These are phyloP conservation scores for Rhizophlyctis rosea DNA, from an alignment of 192 early-diverging fungal species.

Conservation along the genomic window DNA sequence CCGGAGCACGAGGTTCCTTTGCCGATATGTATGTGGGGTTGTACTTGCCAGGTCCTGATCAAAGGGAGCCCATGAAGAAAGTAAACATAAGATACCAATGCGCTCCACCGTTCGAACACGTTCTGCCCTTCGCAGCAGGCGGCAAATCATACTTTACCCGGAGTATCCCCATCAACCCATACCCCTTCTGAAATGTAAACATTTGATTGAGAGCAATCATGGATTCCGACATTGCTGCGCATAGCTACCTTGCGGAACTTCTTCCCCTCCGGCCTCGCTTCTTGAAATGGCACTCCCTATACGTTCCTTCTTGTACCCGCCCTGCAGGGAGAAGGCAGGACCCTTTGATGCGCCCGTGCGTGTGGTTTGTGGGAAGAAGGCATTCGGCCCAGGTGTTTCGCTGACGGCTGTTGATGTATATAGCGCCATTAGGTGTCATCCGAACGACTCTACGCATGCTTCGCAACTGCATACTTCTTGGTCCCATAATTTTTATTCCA, in stretches of 20 bases:
- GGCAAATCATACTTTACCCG: slow-evolving; percentile 38
- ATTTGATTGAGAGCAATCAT: too few relatives aligned
- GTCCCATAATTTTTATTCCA: slow-evolving; percentile 43
- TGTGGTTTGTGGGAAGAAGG: slow-evolving; percentile 56
- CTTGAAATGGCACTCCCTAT: slow-evolving; percentile 16
- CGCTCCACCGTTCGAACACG: neutral
- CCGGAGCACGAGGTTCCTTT: slow-evolving; percentile 52
- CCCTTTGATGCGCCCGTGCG: slow-evolving; percentile 50
- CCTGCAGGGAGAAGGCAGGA: slow-evolving; percentile 53
- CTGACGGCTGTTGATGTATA: slow-evolving; percentile 14
- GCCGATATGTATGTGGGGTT: slow-evolving; percentile 48
- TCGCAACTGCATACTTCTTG: neutral
- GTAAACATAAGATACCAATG: neutral
- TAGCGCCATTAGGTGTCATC: neutral
- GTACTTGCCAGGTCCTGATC: slow-evolving; percentile 55
- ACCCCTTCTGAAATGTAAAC: too few relatives aligned
- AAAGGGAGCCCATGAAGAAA: too few relatives aligned
- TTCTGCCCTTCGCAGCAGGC: neutral
- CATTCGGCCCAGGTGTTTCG: slow-evolving; percentile 51
- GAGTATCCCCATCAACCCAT: slow-evolving; percentile 49
- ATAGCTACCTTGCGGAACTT: too few relatives aligned
- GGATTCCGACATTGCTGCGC: too few relatives aligned
- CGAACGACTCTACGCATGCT: neutral
- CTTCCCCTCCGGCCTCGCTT: too few relatives aligned
- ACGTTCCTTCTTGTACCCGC: slow-evolving; percentile 46